Base-by-base conservation (phyloP, 441 rosid species). In the Kokia cookei region DNA sequence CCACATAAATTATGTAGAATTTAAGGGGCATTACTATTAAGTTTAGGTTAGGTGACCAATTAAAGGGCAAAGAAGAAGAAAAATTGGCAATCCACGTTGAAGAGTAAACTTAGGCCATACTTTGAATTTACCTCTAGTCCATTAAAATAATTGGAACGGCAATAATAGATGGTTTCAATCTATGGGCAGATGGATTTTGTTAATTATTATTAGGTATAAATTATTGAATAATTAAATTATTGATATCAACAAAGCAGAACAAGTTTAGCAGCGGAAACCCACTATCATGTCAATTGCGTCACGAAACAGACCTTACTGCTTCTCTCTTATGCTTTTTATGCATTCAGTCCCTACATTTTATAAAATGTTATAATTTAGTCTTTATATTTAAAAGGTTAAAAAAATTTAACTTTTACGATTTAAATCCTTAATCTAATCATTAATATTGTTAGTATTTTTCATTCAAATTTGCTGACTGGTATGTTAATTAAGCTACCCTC, bases 41-140 rank as follows among this genome's bases (percentile, higher is more conserved):
- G 86, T 83, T 83, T 87, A 79, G 87, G 88, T 83, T 54, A 19
- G 60, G 60, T 55, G 69, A 85, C 88, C 78, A 79, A 83, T 68
- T 50, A 51, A 15, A 78, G 73, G 83, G 81, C 84, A 80, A 82
- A 80, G 80, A 79, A 40, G 76, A 79, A 76, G 84, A 81, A 67
- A 67, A 82, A 11, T 74, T 76, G 73, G 77, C 75, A 62, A 35
- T 35, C 53, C 42, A 24, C 35, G n/a, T 19, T 71, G 50, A 37
- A 50, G 40, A 71, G 43, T 8, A 60, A 76, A 77, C 29, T 60
- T 71, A 35, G 74, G 63, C 69, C 58, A 51, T n/a, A 3, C 45
- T 59, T 37, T 60, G 69, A 12, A 65, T 60, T 66, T 71, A 75
- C 74, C 69, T 2, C 57, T 3, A 17, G 1, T 14, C 27, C 10